Evolutionary conservation across 2,329 filamentous ascomycete species (phyloP), one percentile per base, ranked within the genome.

Genomic region (Biscogniauxia mediterranea): DNA sequence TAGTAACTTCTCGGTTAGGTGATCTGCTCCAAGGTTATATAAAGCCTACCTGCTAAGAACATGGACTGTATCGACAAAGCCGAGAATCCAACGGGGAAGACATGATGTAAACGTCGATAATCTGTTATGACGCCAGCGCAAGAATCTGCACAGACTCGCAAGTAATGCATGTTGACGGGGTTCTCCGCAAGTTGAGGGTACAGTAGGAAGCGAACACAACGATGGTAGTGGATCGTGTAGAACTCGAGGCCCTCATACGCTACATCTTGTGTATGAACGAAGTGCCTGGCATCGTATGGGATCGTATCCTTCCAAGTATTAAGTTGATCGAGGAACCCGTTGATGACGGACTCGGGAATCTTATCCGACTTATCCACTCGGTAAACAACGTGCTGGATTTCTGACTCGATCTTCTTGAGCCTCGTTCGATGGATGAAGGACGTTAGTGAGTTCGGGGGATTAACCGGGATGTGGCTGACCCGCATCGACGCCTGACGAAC

Each of bases 141-240:
- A 5, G 70, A 66, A 53, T 71, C 68, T 5, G 69, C 66, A 50
- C 70, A 72, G 4, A 69, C 60, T 20, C 68, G 66, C 21, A 72
- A 46, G 52, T 70, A 73, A 21, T 68, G 68, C 66, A 69, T 66
- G 52, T 73, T 71, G 52, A 71, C 63, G 6, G 69, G 69, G 13
- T 52, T 64, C 59, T 70, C 67, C 2, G 66, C 70, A 2, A 73
- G 66, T 55, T 70, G 64, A 4, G 71, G 71, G 53, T 71, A 73
- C 21, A 73, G 58, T 21, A 73, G 50, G 53, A 71, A 73, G 19
- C 68, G 65, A 20, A 71, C 64, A 49, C 67, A 68, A 54, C 70
- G 69, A 49, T 73, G 64, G 56, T 72, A 73, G 52, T 71, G 71
- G n/a, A 73, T 69, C 3, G 70, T 72, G 55, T 72, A 73, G 28